Evolutionary conservation across 2,329 filamentous ascomycete species (phyloP), one percentile per base, ranked within the genome.

Genomic region (Hypoxylon sp.): DNA sequence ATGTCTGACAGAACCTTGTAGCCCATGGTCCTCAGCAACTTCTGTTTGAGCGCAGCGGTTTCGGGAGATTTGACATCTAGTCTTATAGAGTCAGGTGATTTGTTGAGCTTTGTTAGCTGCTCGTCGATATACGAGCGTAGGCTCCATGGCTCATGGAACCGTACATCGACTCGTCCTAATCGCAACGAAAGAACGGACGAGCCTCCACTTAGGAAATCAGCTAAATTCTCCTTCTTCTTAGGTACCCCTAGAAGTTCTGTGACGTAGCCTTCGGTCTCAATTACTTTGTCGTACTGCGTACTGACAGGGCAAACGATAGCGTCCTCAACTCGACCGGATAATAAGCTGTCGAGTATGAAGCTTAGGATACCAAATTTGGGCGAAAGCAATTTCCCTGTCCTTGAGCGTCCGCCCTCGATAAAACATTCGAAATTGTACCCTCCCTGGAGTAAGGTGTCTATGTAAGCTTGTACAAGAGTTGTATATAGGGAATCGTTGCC

Each of bases 281-380:
- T 95, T 47, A 99, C 94, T 68, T 97, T 99, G 77, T 99, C 94
- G 68, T 99, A 99, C 69, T 99, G 94, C 0, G 92, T 97, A 70
- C 90, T 95, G 34, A 99, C 94, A 0, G 94, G 94, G 63, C 93
- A 96, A 42, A 99, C 91, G 30, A 97, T 89, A 21, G 91, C 87
- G 70, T 99, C 94, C 35, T 95, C 79, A 0, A 96, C 91, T 5
- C 92, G 82, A 0, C 92, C 91, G 0, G 90, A 95, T 4, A 97
- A 75, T 9, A 99, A 79, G 61, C 91, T 95, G 62, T 99, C 94
- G 12, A 99, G 75, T 27, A 97, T 82, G 64, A 97, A 99, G 65
- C 85, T 90, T 19, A 99, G 75, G 51, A 99, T 97, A 7, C 94
- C 94, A 60, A 97, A 97, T 67, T 97, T 97, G 0, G 94, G 94